Evolutionary conservation across 495 filamentous ascomycete species (phyloP).

Genomic region (Neurospora pannonica): DNA sequence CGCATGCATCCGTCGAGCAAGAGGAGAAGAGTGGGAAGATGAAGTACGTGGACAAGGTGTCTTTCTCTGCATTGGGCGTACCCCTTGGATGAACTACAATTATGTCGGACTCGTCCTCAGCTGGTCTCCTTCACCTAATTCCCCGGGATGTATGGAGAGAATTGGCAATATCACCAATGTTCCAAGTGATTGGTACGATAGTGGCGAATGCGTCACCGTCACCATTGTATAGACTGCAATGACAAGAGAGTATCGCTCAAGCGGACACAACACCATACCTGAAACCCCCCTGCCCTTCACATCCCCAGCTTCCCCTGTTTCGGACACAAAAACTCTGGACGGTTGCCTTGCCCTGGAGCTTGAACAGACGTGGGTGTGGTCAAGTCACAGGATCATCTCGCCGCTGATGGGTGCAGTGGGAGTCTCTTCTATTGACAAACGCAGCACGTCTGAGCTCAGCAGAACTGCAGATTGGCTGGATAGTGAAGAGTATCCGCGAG

Average conservation of each 20-base stretch:
- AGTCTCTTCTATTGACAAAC: neutral
- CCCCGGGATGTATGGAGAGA: neutral
- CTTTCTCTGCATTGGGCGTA: neutral
- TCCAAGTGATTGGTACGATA: neutral
- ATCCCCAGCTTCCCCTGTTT: neutral
- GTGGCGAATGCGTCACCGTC: neutral
- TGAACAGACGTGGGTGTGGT: neutral
- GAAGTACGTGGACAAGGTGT: neutral
- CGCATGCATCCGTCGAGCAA: neutral
- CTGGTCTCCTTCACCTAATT: neutral
- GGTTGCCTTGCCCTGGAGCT: neutral
- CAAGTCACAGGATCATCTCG: neutral
- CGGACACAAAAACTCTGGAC: neutral
- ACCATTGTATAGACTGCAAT: neutral
- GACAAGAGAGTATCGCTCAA: slow-evolving; percentile 1
- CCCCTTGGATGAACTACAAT: neutral
- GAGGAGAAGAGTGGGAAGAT: neutral
- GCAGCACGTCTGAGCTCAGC: neutral
- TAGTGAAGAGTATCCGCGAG: neutral
- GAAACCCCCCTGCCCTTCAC: slow-evolving; percentile 33
- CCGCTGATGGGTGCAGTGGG: neutral
- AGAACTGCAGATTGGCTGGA: neutral
- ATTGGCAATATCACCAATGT: neutral
- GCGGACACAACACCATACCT: slow-evolving; percentile 49
- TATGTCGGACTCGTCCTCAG: neutral